phyloP scores from a whole-genome alignment of 164 flowering plant genomes.

The Tetracentron sinense region DNA sequence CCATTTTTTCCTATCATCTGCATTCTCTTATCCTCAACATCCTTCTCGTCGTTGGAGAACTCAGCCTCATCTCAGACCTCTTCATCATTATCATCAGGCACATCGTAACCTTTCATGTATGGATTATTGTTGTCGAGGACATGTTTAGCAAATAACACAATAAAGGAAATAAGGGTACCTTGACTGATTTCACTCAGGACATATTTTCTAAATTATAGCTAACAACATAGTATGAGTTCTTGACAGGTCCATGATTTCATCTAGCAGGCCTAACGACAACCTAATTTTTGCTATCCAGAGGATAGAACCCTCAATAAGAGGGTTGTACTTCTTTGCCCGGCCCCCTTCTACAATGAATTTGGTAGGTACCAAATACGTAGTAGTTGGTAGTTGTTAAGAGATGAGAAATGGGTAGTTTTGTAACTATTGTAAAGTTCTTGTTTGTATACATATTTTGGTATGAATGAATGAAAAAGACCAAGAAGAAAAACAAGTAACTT shows the following conservation, averaged over 20 bases:
- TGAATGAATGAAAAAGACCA: too few relatives aligned
- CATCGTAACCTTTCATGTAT: constrained; percentile 88
- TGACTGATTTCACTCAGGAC: constrained; percentile 58
- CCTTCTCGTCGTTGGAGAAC: constrained; percentile 97
- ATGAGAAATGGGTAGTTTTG: too few relatives aligned
- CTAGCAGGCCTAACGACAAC: constrained; percentile 68
- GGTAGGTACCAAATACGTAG: too few relatives aligned
- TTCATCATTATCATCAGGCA: constrained; percentile 89
- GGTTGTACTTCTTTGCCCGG: constrained; percentile 78
- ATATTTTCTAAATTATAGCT: constrained; percentile 79
- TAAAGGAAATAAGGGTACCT: constrained; percentile 70
- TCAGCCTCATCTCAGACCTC: constrained; percentile 70
- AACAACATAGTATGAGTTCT: constrained; percentile 77
- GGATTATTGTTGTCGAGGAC: constrained; percentile 63
- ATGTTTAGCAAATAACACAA: constrained; percentile 71
- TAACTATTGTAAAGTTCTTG: too few relatives aligned
- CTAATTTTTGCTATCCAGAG: constrained; percentile 82
- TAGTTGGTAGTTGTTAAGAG: too few relatives aligned
- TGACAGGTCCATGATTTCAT: constrained; percentile 95
- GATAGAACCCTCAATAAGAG: constrained; percentile 89
- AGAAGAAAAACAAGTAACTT: too few relatives aligned
- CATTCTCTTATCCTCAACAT: constrained; percentile 73
- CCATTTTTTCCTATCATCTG: constrained; percentile 56
- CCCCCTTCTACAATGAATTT: constrained; percentile 91
- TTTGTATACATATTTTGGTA: too few relatives aligned